phyloP scores from a whole-genome alignment of 441 rosid genomes.

The Populus trichocarpa region DNA sequence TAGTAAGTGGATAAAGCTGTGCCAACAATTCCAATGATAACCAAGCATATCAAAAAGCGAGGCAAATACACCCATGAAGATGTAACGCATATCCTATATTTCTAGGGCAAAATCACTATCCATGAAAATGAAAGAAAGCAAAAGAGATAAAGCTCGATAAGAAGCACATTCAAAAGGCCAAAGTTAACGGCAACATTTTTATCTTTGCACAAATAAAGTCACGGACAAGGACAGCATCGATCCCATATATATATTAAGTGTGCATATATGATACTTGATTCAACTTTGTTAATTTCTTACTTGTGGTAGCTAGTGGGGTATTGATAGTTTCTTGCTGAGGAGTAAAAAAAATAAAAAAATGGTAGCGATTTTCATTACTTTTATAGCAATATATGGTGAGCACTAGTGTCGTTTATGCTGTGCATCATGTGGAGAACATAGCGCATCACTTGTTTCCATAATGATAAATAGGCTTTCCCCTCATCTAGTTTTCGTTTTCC shows the following conservation, averaged over 20 bases:
- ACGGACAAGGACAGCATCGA: constrained; percentile 7
- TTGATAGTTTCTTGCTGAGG: neutral
- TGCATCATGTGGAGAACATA: constrained; percentile 25
- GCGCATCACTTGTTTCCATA: constrained; percentile 7
- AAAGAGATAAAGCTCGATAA: constrained; percentile 7
- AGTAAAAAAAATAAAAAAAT: neutral
- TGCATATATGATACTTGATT: neutral
- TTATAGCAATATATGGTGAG: neutral
- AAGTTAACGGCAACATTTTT: constrained; percentile 24
- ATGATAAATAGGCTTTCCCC: neutral
- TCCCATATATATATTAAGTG: neutral
- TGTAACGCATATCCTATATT: constrained; percentile 4
- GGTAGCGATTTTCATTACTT: neutral
- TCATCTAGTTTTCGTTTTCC: neutral
- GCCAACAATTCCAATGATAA: constrained; percentile 14
- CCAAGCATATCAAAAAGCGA: constrained; percentile 4
- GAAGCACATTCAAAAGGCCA: constrained; percentile 29
- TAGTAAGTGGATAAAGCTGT: constrained; percentile 31
- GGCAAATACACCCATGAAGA: constrained; percentile 9
- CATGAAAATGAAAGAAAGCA: constrained; percentile 19
- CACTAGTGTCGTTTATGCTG: neutral
- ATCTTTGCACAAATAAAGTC: neutral
- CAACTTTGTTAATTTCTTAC: neutral
- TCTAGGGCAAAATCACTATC: constrained; percentile 13
- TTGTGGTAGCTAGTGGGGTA: neutral